Evolutionary conservation across 345 rosid species (phyloP), one percentile per base, ranked within the genome.

Genomic region (Kernera saxatilis): DNA sequence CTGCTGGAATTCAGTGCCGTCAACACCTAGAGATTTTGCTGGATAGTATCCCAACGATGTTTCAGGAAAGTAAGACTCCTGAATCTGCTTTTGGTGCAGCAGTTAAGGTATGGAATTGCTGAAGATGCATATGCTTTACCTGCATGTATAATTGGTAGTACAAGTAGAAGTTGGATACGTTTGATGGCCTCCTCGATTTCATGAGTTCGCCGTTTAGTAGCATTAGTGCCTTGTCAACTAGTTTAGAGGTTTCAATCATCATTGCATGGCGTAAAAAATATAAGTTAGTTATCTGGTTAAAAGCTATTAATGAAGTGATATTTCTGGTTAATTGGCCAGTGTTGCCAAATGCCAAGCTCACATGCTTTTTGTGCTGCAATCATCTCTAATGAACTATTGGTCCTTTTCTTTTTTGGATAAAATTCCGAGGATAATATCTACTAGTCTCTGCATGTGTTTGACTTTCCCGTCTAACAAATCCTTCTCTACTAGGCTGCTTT

Each of bases 51-150:
- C 99, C 99, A 53, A 79, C 85, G 43, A 88, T 91, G 98, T 94
- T 94, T 81, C 87, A 87, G 81, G 86, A 79, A 75, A 87, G 82
- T 79, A 84, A 74, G 82, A 88, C 84, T 59, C 90, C 93, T 53
- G 99, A 94, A 81, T 94, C 99, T 46, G 91, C 98, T 70, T 94
- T 94, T 79, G 95, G 96, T 82, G 98, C 99, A 53, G 98, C 98
- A 72, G 84, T 89, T 64, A 87, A 75, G 70, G 79, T 69, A 75
- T 51, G 67, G 14, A 46, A 58, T 67, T 43, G 3, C 78, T 52
- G n/a, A 51, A 35, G 18, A 68, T 75, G 32, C 27, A 17, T 35
- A 41, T 68, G 19, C 12, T 60, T 73, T 25, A 18, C 48, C 8
- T 59, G 63, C 21, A 30, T 41, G 27, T 46, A 53, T 51, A 39